Evolutionary conservation across 2,329 filamentous ascomycete species (phyloP), one percentile per base, ranked within the genome.

Genomic region (Cadophora sp.): DNA sequence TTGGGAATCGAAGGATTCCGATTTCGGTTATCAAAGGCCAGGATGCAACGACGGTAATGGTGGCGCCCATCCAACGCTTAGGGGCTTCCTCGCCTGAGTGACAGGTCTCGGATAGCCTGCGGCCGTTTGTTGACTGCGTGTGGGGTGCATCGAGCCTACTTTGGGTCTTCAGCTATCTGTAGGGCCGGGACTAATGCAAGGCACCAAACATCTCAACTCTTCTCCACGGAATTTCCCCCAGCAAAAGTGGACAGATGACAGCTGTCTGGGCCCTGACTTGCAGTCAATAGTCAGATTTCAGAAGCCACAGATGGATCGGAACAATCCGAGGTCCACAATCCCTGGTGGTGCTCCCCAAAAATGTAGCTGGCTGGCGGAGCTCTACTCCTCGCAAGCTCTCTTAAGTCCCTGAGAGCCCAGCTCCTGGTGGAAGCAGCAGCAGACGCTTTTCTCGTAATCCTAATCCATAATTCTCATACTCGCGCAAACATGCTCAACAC

Each of bases 401-500:
- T 41, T 62, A 62, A 62, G 59, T 39, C 14, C 27, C 8, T 33
- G 30, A 14, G 11, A 30, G 22, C 48, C 41, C 61, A 33, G 36
- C 33, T 33, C 4, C 16, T 51, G 8, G 22, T 55, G 20, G n/a
- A 24, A 39, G 8, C 36, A n/a, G 36, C 41, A 50, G 47, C 30
- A 50, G 59, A 59, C 11, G 36, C 22, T 13, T n/a, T 53, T 16
- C 6, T 39, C 24, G n/a, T 39, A 30, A 55, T 45, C 24, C 22
- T 47, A 62, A 59, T 58, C 50, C 41, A 48, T 66, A 41, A 53
- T 50, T 62, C 33, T 58, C 33, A 22, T 39, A 22, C 20, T 60
- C 33, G 7, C 16, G 48, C 47, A 56, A 66, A 59, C 47, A 66
- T 66, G 65, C 43, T 59, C 53, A 64, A 41, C 5, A 59, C 59